Conservation (phyloP, 768 basidiomycete species). For the Baorangia bicolor region DNA sequence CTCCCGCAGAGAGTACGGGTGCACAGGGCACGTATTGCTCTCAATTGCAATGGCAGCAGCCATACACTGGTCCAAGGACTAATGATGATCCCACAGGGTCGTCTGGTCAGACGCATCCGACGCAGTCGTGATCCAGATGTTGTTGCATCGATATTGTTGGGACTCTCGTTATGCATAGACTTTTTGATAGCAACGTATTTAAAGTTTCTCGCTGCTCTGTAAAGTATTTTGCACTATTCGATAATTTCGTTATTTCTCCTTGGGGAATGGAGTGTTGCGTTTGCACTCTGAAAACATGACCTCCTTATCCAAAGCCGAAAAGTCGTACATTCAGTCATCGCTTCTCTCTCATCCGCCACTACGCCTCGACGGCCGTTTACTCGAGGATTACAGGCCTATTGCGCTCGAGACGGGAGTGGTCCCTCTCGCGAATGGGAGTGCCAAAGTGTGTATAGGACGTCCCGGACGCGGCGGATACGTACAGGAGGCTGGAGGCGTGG, state of each 20-base stretch:
- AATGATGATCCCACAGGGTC: constrained; percentile 34
- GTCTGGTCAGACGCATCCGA: constrained; percentile 14
- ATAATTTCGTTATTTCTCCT: constrained; percentile 6
- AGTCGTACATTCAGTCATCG: constrained; percentile 70
- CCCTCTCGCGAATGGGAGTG: constrained; percentile 84
- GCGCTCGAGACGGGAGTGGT: constrained; percentile 75
- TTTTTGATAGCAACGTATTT: constrained; percentile 8
- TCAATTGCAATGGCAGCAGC: constrained; percentile 36
- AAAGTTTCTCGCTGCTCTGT: constrained; percentile 11
- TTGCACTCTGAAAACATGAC: too few relatives aligned
- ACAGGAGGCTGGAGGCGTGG: constrained; percentile 70
- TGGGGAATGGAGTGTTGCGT: background rate
- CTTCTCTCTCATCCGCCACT: constrained; percentile 57
- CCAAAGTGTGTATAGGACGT: constrained; percentile 69
- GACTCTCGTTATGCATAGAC: background rate
- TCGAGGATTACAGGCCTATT: constrained; percentile 66
- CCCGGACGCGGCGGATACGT: constrained; percentile 67
- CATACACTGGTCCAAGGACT: constrained; percentile 38
- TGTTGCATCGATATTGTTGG: background rate
- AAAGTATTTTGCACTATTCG: constrained; percentile 18
- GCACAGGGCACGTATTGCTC: constrained; percentile 26
- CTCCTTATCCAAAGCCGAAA: constrained; percentile 72
- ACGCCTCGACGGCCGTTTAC: constrained; percentile 74
- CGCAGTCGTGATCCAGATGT: constrained; percentile 9
- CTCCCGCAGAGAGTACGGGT: constrained; percentile 16